Conservation (phyloP, 2,329 filamentous ascomycete genomes). For the Ophiostoma quercus region DNA sequence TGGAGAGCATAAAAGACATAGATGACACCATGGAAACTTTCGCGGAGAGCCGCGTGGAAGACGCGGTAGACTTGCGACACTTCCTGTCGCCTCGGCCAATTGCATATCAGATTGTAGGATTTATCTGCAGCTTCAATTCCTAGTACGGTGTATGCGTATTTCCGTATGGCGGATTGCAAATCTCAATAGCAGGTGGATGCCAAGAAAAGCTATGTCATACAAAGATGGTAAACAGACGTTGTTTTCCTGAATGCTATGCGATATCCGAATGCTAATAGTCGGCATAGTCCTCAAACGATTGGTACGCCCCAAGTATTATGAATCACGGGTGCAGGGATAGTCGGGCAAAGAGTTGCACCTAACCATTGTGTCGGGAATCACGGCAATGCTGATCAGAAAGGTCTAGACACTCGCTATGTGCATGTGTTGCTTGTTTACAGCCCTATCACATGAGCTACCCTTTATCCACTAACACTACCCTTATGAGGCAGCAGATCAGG, state of each 20-base stretch:
- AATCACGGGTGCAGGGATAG: background rate
- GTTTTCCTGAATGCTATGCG: background rate
- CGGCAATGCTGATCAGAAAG: background rate
- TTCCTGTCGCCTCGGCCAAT: no score
- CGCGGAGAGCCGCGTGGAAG: no score
- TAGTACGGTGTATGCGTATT: no score
- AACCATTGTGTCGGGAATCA: background rate
- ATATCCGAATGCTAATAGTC: background rate
- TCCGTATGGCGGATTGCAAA: no score
- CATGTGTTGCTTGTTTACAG: background rate
- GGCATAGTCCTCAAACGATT: background rate
- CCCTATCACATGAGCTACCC: background rate
- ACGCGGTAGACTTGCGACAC: no score
- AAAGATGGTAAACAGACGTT: background rate
- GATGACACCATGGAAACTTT: no score
- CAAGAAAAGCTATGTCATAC: background rate
- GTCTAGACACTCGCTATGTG: background rate
- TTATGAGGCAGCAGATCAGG: background rate
- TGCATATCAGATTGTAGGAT: no score
- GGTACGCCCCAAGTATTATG: background rate
- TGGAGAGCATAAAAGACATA: no score
- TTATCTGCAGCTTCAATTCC: no score
- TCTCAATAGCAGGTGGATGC: background rate
- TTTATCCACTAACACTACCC: background rate
- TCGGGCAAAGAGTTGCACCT: background rate